Evolutionary conservation across 2,329 filamentous ascomycete genomes (phyloP).

Genomic region (Calonectria multiphialidica): DNA sequence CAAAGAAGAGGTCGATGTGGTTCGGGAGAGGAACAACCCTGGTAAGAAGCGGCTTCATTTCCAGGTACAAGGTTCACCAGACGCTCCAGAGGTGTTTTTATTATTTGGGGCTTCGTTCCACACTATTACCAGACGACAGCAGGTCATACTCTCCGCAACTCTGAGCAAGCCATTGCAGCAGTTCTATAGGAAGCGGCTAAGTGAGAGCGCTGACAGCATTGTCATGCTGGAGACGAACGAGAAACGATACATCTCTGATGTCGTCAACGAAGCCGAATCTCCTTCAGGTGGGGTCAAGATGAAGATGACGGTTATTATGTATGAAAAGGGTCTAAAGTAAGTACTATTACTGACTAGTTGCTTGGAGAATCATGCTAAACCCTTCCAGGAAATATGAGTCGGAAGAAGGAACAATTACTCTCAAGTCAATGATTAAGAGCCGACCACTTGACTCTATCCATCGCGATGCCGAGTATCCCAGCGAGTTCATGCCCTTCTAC

Average conservation of each 20-base stretch:
- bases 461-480: constrained; percentile 51
- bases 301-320: constrained; percentile 22
- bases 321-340: constrained; percentile 10
- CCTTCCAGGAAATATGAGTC: constrained; percentile 22
- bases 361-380: neutral
- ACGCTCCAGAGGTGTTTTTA: constrained; percentile 50
- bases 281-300: neutral
- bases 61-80: constrained; percentile 50
- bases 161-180: constrained; percentile 3
- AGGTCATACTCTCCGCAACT: constrained; percentile 46
- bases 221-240: constrained; percentile 31
- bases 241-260: neutral
- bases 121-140: constrained; percentile 47
- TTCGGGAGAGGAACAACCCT: constrained; percentile 51
- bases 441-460: constrained; percentile 51
- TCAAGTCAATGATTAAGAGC: constrained; percentile 45
- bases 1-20: constrained; percentile 44
- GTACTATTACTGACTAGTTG: neutral
- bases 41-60: constrained; percentile 52
- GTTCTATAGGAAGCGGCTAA: neutral
- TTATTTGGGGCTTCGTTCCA: constrained; percentile 56
- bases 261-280: neutral
- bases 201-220: constrained; percentile 16
- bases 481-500: constrained; percentile 56
- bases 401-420: constrained; percentile 36